Evolutionary conservation across 176 grass and related monocot genomes (phyloP).

Genomic region (Thalia dealbata): DNA sequence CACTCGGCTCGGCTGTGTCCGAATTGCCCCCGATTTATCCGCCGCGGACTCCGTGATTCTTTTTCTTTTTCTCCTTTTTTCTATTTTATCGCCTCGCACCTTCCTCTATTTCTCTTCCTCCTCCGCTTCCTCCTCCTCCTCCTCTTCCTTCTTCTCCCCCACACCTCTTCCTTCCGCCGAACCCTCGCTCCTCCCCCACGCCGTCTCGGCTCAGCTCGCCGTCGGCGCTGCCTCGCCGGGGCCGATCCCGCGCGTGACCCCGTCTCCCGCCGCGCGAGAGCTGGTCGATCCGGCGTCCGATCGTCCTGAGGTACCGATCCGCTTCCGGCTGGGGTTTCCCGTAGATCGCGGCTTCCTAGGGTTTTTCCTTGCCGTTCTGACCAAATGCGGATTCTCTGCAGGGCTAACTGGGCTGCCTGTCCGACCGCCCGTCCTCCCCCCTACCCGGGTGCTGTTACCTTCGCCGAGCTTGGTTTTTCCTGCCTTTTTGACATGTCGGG

Average conservation of each 20-base stretch:
- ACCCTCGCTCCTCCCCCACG: no score
- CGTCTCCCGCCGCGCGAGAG: neutral
- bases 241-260: neutral
- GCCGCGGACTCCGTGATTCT: neutral
- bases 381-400: neutral
- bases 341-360: neutral
- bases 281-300: neutral
- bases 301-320: neutral
- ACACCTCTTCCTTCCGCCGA: neutral
- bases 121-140: neutral
- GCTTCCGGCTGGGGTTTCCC: neutral
- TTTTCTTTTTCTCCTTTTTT: neutral
- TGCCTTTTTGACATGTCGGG: conserved; percentile 3
- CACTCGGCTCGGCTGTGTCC: neutral
- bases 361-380: neutral
- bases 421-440: neutral
- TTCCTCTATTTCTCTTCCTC: neutral
- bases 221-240: neutral
- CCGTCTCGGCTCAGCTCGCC: neutral
- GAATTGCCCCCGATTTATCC: neutral
- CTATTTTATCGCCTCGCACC: neutral
- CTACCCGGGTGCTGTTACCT: neutral
- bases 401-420: neutral
- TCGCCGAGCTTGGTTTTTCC: neutral
- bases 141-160: neutral